Conservation (phyloP, 768 basidiomycete species). For the Steccherinum ochraceum region DNA sequence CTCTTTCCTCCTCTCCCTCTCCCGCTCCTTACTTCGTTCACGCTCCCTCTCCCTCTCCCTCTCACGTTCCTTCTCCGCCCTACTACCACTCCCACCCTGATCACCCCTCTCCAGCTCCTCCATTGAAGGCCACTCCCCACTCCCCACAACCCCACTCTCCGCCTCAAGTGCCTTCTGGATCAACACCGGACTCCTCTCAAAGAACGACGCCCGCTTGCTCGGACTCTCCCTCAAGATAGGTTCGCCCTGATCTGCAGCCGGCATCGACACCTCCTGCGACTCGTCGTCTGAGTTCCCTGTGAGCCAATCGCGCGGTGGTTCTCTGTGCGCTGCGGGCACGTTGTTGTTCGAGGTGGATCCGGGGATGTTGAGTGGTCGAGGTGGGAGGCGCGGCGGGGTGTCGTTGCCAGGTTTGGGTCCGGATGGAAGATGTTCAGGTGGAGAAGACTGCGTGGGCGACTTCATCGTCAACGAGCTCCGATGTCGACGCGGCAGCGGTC, state of each 20-base stretch:
- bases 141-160: conserved; percentile 11
- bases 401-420: background rate
- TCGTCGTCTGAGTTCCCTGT: conserved; percentile 56
- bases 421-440: conserved; percentile 10
- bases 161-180: conserved; percentile 25
- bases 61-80: conserved; percentile 9
- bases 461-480: conserved; percentile 43
- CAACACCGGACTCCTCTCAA: conserved; percentile 37
- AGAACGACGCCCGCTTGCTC: conserved; percentile 64
- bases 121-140: conserved; percentile 1
- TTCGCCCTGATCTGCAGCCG: conserved; percentile 15
- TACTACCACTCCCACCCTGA: conserved; percentile 1
- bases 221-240: conserved; percentile 64
- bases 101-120: conserved; percentile 5
- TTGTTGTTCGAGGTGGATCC: no score
- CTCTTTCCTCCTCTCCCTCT: conserved; percentile 3
- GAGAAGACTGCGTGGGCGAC: conserved; percentile 12
- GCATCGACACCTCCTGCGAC: conserved; percentile 7
- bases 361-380: conserved; percentile 17
- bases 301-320: conserved; percentile 55
- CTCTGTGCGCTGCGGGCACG: no score
- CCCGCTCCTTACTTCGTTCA: conserved; percentile 3
- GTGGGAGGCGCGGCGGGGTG: conserved; percentile 15
- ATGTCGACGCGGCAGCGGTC: conserved; percentile 47
- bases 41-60: conserved; percentile 6